A percentile compares a stretch with the other conserved stretches of the same genome.
Conservation (phyloP, 163 green algal species). For the Scenedesmus sp. region DNA sequence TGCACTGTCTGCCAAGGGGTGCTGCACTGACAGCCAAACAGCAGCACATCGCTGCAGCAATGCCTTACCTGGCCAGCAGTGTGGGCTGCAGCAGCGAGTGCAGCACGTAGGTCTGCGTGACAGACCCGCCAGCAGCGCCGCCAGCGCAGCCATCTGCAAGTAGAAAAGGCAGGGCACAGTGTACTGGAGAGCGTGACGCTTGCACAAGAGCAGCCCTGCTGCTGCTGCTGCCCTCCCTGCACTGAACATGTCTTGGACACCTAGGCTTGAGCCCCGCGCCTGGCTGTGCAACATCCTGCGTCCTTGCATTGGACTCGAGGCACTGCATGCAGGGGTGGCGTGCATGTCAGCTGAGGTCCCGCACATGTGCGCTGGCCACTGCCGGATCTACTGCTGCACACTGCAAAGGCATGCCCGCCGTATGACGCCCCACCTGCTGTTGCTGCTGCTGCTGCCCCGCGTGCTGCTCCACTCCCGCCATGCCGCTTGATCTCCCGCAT, state of each 20-base stretch:
- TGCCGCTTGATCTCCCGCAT: slow-evolving; percentile 53
- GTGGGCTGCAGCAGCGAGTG: slow-evolving; percentile 50
- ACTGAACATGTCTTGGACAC: no score
- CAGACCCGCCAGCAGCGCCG: not conserved
- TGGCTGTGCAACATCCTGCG: not conserved
- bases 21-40: not conserved
- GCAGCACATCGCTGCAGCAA: not conserved
- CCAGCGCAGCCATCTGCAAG: not conserved
- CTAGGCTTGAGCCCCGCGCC: no score
- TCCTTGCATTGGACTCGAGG: no score
- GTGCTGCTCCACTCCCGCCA: not conserved
- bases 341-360: not conserved
- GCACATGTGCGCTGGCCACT: no score
- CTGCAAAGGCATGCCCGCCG: not conserved
- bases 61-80: slow-evolving; percentile 6
- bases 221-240: slow-evolving; percentile 19
- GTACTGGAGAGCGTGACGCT: no score
- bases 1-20: not conserved
- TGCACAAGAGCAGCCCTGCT: no score
- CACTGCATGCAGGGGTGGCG: no score
- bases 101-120: slow-evolving; percentile 60
- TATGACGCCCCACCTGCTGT: not conserved
- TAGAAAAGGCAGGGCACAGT: not conserved
- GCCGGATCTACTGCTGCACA: not conserved
- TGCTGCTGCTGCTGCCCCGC: not conserved